Evolutionary conservation across 495 filamentous ascomycete genomes (phyloP), one percentile per base, ranked within the genome.

Genomic region (Penicillium maclennaniae): DNA sequence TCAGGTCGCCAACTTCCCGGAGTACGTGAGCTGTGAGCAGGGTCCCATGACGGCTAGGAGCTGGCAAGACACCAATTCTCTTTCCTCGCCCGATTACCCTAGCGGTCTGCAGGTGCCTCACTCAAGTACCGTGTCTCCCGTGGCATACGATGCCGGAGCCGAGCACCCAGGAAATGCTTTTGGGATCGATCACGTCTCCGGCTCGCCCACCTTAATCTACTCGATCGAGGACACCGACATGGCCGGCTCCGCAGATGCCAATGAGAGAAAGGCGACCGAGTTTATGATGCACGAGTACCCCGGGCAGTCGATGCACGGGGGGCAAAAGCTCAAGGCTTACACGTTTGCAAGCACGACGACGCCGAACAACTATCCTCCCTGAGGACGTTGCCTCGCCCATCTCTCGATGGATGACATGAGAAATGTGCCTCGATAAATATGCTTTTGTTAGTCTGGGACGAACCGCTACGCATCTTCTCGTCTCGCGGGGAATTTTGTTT

Each of bases 281-380:
- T 77, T 76, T 55, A 60, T 69, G 52, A 73, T 78, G 51, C 68
- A 70, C 26, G 71, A 77, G 38, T 76, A 70, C 46, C 68, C 73
- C 12, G 67, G 74, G 57, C 73, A 76, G 49, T 67, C 72, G 45
- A 69, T 71, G 2, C 64, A 67, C 47, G 65, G 66, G 37, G 45
- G 51, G 9, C 70, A 74, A 37, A 70, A 69, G 51, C 66, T 70
- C 12, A 74, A 74, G 58, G 68, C 62, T 23, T 79, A 74, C 47
- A 69, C 69, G 27, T 78, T 78, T 60, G 50, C 60, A 15, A 69
- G 70, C 53, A 74, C 76, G 53, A 60, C 66, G 47, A 73, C 73
- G 21, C 66, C 70, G 31, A 69, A 59, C 47, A 62, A 74, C 58
- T 77, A 76, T 51, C 55, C 63, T 47, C 59, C 46, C 7, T 63